These are phyloP conservation scores for Fusarium sp. DNA, from an alignment of 2,329 filamentous ascomycete species.

Conservation along the genomic window DNA sequence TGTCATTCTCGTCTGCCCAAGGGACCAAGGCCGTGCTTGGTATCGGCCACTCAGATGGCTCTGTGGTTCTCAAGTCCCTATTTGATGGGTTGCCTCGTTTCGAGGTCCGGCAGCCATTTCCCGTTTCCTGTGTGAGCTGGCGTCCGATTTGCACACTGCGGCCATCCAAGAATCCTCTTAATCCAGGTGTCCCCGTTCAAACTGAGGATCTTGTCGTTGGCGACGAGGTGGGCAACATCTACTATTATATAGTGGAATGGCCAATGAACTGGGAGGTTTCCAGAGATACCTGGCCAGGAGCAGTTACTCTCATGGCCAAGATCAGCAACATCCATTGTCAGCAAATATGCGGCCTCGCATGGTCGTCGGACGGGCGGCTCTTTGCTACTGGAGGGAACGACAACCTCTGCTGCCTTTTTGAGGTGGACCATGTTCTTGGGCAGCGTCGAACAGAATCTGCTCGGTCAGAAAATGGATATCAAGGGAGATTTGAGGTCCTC, in stretches of 20 bases:
- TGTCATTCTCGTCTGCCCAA: slow-evolving; percentile 87
- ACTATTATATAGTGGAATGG: slow-evolving; percentile 94
- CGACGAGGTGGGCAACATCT: slow-evolving; percentile 84
- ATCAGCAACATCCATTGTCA: slow-evolving; percentile 81
- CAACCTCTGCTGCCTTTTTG: slow-evolving; percentile 87
- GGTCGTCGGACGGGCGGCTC: slow-evolving; percentile 79
- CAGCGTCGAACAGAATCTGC: slow-evolving; percentile 4
- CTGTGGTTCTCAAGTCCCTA: slow-evolving; percentile 82
- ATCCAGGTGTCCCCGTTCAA: slow-evolving; percentile 63
- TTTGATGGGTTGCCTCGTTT: slow-evolving; percentile 79
- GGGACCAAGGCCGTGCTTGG: slow-evolving; percentile 86
- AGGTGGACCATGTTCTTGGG: slow-evolving; percentile 69
- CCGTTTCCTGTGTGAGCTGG: slow-evolving; percentile 86
- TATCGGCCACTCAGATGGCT: slow-evolving; percentile 82
- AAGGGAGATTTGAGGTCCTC: slow-evolving; percentile 8
- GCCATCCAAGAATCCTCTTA: slow-evolving; percentile 63
- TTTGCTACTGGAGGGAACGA: slow-evolving; percentile 95
- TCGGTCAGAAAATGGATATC: slow-evolving; percentile 1
- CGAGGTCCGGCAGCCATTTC: slow-evolving; percentile 76
- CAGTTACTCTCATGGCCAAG: slow-evolving; percentile 80
- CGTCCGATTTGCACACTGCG: slow-evolving; percentile 71
- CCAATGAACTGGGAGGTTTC: slow-evolving; percentile 71
- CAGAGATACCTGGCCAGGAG: slow-evolving; percentile 78
- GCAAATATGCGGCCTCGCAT: slow-evolving; percentile 93
- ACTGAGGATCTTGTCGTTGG: slow-evolving; percentile 90